Percentiles rank a stretch among this genome's conserved stretches.
Evolutionary conservation across 306 rosid species (phyloP).

Genomic region (Quercus mongolica): DNA sequence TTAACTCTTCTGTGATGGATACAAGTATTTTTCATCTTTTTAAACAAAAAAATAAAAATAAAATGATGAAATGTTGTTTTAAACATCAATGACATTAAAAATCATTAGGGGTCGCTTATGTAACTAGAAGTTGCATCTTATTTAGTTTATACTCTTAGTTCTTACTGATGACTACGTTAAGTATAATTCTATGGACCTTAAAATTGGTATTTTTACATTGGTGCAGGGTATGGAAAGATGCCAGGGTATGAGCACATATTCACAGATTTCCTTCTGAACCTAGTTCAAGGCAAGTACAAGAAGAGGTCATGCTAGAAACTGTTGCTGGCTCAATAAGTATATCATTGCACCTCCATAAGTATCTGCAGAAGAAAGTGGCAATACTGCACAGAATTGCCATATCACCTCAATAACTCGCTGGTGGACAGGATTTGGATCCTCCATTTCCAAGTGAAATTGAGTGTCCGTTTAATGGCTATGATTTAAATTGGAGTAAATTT

Average conservation of each 20-base stretch:
- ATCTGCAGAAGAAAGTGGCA: neutral
- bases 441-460: no score
- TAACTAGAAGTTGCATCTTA: neutral
- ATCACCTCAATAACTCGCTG: constrained; percentile 3
- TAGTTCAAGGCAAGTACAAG: constrained; percentile 53
- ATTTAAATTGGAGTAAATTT: no score
- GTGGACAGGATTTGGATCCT: neutral
- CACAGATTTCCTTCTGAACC: constrained; percentile 80
- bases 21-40: neutral
- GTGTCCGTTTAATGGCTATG: no score
- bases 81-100: neutral
- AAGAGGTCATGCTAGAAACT: constrained; percentile 44
- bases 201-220: neutral
- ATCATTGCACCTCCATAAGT: neutral
- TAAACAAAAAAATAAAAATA: neutral
- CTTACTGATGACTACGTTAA: neutral
- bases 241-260: constrained; percentile 92
- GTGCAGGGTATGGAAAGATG: constrained; percentile 89
- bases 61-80: neutral
- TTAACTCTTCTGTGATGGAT: neutral
- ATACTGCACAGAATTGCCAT: neutral
- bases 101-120: neutral
- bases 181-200: neutral
- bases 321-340: neutral
- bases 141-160: neutral